Evolutionary conservation across 768 basidiomycete genomes (phyloP), one percentile per base, ranked within the genome.

Genomic region (Arthromyces matolae): DNA sequence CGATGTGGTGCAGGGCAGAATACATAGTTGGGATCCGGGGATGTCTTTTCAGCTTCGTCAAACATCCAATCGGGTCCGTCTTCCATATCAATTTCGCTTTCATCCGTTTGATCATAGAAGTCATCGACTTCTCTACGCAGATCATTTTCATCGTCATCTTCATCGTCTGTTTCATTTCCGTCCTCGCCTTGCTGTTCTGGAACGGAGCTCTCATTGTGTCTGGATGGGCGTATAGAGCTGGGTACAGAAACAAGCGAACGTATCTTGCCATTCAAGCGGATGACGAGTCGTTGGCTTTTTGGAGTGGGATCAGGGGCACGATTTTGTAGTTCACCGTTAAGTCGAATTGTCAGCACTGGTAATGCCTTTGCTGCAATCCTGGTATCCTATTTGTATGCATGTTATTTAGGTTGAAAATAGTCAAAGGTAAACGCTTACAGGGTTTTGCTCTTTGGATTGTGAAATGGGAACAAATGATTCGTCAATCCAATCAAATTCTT

Each of bases 1-100:
- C 60, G 52, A 42, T 69, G 66, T 0, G 55, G 45, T 0, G 57
- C 54, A 2, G 67, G 68, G 46, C 64, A 67, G 37, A 69, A 68
- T 0, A 50, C 36, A 40, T 64, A 64, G 8, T 38, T 14, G 1
- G 52, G 34, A 29, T 62, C 54, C 3, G 27, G 27, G 12, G 55
- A 42, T 4, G 37, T 22, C 1, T 19, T 37, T 46, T 65, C 61
- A 9, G 54, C 61, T 2, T 55, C 60, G 8, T 65, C 64, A 49
- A 65, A 65, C 29, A 51, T 28, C 57, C 54, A 64, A 29, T 67
- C 59, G 1, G 60, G 61, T n/a, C 42, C 62, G 46, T 64, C 63
- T 33, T 64, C 57, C 8, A 46, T 42, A 16, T 63, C 56, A 3
- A 29, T 38, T 3, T 55, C 47, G 13, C 56, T 52, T 2, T n/a